These are phyloP conservation scores for Fusarium hostae DNA, from an alignment of 2,329 filamentous ascomycete genomes.

Conservation along the genomic window DNA sequence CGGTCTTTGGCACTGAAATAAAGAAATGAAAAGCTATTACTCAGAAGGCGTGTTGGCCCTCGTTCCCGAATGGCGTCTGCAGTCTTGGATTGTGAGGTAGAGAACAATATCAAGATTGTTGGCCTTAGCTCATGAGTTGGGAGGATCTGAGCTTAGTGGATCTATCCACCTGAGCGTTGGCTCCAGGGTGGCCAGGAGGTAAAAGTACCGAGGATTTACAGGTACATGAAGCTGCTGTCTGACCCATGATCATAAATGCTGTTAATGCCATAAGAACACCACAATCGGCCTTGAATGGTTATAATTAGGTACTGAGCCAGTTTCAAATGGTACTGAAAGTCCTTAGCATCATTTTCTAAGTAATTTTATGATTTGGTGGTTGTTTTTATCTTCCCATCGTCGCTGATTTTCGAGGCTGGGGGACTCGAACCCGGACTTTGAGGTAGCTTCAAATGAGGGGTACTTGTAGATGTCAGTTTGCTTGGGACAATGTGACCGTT, in stretches of 20 bases:
- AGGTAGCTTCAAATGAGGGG: neutral
- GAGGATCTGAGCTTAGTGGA: constrained; percentile 11
- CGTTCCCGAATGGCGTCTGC: constrained; percentile 36
- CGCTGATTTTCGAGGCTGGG: neutral
- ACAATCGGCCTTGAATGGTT: neutral
- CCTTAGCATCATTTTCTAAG: fast-evolving
- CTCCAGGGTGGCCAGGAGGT: constrained; percentile 7
- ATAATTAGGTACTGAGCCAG: fast-evolving
- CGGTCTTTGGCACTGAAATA: neutral
- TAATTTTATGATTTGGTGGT: fast-evolving
- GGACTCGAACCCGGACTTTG: neutral
- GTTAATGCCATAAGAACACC: neutral
- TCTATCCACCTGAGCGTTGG: constrained; percentile 20
- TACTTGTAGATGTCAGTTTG: neutral
- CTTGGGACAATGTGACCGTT: constrained; percentile 3
- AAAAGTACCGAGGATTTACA: neutral
- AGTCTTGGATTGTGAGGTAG: constrained; percentile 40
- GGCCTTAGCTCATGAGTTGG: constrained; percentile 30
- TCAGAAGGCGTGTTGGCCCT: constrained; percentile 32
- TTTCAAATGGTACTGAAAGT: fast-evolving
- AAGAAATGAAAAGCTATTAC: neutral
- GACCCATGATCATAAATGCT: neutral
- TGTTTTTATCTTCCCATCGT: neutral
- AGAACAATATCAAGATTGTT: constrained; percentile 45
- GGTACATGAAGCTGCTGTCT: neutral